Conservation (phyloP, 2,329 filamentous ascomycete species). For the Stylonectria norvegica region DNA sequence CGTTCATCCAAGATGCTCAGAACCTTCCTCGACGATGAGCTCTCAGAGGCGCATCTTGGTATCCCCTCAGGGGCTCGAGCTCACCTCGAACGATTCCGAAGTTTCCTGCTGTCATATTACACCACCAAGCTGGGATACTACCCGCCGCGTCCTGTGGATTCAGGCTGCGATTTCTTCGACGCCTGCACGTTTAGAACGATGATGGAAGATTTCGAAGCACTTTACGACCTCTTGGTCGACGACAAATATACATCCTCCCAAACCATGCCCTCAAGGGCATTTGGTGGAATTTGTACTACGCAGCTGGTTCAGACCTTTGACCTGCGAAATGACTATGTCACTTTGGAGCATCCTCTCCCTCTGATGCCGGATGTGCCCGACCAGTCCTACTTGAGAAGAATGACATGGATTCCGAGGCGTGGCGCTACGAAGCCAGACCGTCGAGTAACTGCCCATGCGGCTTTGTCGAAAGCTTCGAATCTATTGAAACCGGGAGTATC, state of each 20-base stretch:
- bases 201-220: slow-evolving; percentile 64
- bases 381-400: slow-evolving; percentile 30
- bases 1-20: slow-evolving; percentile 56
- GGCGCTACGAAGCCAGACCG: slow-evolving; percentile 46
- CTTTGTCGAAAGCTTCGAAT: slow-evolving; percentile 52
- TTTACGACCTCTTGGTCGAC: slow-evolving; percentile 72
- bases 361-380: slow-evolving; percentile 53
- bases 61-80: slow-evolving; percentile 57
- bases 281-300: slow-evolving; percentile 66
- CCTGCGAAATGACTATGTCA: slow-evolving; percentile 51
- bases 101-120: slow-evolving; percentile 66
- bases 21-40: slow-evolving; percentile 68
- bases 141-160: slow-evolving; percentile 53
- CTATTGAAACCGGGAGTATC: slow-evolving; percentile 34
- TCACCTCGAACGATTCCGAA: slow-evolving; percentile 70
- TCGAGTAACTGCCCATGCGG: slow-evolving; percentile 49
- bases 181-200: slow-evolving; percentile 58
- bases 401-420: slow-evolving; percentile 40
- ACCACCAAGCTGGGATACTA: slow-evolving; percentile 66
- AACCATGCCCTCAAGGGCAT: slow-evolving; percentile 50
- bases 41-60: slow-evolving; percentile 64
- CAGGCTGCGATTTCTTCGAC: slow-evolving; percentile 44
- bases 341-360: slow-evolving; percentile 64
- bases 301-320: slow-evolving; percentile 69
- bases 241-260: slow-evolving; percentile 47